phyloP scores from a whole-genome alignment of 2,329 filamentous ascomycete species.

The Pseudogymnoascus sp. region DNA sequence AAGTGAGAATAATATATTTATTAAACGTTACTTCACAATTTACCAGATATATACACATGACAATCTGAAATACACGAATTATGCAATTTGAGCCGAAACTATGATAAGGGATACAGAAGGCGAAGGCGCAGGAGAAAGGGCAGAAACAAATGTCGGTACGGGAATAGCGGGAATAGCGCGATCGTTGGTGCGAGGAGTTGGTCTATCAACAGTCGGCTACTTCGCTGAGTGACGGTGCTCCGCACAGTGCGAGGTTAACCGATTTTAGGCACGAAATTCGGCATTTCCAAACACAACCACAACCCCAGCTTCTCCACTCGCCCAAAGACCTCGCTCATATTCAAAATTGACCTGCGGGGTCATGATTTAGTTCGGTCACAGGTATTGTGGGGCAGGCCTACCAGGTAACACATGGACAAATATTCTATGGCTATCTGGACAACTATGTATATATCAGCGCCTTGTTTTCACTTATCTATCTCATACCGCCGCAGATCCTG shows the following conservation, averaged over 20 bases:
- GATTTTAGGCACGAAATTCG: neutral
- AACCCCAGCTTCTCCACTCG: neutral
- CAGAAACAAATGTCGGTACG: neutral
- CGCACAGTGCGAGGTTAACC: neutral
- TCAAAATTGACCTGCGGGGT: neutral
- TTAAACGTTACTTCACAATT: neutral
- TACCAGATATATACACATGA: neutral
- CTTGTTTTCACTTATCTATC: neutral
- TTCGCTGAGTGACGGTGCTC: neutral
- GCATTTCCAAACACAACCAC: neutral
- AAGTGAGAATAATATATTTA: neutral
- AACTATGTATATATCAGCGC: neutral
- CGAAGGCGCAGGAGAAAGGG: neutral
- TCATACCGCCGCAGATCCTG: neutral
- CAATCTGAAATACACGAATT: neutral
- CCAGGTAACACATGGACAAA: neutral
- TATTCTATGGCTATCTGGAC: neutral
- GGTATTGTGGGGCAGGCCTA: neutral
- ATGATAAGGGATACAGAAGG: slow-evolving; percentile 17
- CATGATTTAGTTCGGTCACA: neutral
- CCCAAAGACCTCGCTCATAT: neutral
- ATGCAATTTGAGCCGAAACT: neutral
- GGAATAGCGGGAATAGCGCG: neutral
- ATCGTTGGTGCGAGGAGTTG: neutral
- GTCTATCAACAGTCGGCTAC: neutral